Percentiles rank a stretch among this genome's conserved stretches.
Conservation (phyloP, 139 green algal species). For the Chloropicon primus region DNA sequence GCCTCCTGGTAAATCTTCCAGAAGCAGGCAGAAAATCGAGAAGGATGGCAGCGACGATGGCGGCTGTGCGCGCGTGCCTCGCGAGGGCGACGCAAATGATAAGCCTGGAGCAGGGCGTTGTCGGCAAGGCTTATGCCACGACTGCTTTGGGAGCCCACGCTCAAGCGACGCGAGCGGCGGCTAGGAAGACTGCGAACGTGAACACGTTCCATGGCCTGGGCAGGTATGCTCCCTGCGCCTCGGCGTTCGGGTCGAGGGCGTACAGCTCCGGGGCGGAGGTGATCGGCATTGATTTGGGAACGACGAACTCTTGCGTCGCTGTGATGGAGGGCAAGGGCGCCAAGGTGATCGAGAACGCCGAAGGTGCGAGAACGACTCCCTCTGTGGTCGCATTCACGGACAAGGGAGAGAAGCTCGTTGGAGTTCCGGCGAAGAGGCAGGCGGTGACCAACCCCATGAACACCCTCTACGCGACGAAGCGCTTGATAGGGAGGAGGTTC, state of each 20-base stretch:
- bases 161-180: no score
- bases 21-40: no score
- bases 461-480: conserved; percentile 96
- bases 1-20: no score
- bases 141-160: no score
- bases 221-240: no score
- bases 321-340: conserved; percentile 95
- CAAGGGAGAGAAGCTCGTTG: conserved; percentile 88
- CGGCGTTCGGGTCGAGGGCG: not conserved
- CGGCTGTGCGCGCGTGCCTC: no score
- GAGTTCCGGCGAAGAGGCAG: conserved; percentile 91
- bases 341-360: conserved; percentile 96
- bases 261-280: conserved; percentile 44
- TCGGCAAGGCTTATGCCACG: no score
- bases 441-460: conserved; percentile 93
- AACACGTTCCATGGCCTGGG: no score
- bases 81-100: no score
- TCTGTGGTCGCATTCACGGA: conserved; percentile 96
- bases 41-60: no score
- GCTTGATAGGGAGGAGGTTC: conserved; percentile 77
- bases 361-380: conserved; percentile 89
- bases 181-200: no score
- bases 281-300: conserved; percentile 97
- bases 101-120: no score
- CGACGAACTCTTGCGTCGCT: conserved; percentile 97